Base-by-base conservation (phyloP, 352 stramenopile species). In the Phytophthora ohioensis region DNA sequence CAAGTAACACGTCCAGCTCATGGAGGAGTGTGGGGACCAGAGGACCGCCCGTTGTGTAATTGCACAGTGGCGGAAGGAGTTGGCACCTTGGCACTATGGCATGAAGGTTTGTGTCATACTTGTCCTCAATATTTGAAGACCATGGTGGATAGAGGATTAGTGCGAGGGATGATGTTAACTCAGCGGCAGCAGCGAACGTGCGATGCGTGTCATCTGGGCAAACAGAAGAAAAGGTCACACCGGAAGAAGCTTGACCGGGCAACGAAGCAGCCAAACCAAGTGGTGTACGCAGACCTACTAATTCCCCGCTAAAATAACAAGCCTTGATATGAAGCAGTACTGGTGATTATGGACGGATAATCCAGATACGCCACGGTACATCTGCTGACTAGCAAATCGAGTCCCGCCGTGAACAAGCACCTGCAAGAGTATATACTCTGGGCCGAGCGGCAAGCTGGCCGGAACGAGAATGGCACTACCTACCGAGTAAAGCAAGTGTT, bases 361-460 rank as follows among this genome's bases (percentile, higher is more conserved):
- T 69, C 52, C 2, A 34, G 51, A 3, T 69, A 38, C 30, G 34
- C 62, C 4, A 51, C 31, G 4, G 15, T 56, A 5, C 34, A 56
- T 34, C 31, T 64, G 57, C n/a, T 64, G n/a, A 49, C 8, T 3
- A 64, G n/a, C 43, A 64, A 64, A 12, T 36, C 57, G 3, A 64
- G 57, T n/a, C 8, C n/a, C 5, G 43, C 39, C 2, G 43, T 64
- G 0, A 64, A 56, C 34, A 47, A 47, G 17, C 57, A 64, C 17
- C 30, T 64, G 3, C 55, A 64, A 10, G 57, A 56, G 35, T 64
- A 64, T 13, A 15, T 56, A 0, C 10, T 64, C 1, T 64, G 57
- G 43, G 43, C 57, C 2, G 57, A 64, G 12, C 31, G 57, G 0
- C 57, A 64, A 56, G 43, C 17, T 32, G 15, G 45, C 5, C 15